Base-by-base conservation (phyloP, 352 stramenopile species). In the Phytophthora boehmeriae region DNA sequence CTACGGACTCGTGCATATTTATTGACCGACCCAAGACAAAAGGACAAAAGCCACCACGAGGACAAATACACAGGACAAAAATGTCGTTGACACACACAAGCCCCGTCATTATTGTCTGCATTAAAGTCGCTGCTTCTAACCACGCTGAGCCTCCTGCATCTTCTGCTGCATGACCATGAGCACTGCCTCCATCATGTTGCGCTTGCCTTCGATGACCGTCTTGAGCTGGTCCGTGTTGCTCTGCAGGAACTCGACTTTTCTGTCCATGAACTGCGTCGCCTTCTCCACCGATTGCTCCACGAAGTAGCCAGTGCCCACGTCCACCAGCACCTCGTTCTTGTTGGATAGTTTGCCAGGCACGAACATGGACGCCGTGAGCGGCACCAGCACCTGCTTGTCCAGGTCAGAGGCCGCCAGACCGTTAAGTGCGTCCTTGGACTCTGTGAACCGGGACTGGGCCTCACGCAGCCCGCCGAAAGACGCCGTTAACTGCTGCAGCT, bases 241-340 rank as follows among this genome's bases (percentile, higher is more conserved):
- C 78, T 98, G 83, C 22, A 98, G 73, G 54, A 98, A 86, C 53
- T 92, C 93, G 5, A 94, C 67, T 77, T 98, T 98, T 30, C 93
- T 75, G 64, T 98, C 89, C 78, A 98, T 89, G 63, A 98, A 97
- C 41, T 80, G 81, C 53, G 88, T 81, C 13, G 93, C 94, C 62
- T 98, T 89, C n/a, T 81, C 84, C 44, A 89, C 68, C 38, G 71
- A 90, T 59, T 98, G 96, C 76, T 98, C 89, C 23, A 96, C 86
- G 72, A 97, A 98, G 78, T 97, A 98, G 19, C 93, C 95, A 27
- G 95, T 98, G 27, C 95, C 95, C n/a, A 98, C 73, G 59, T 98
- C 95, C 54, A 98, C 92, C 34, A 98, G 78, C 41, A 98, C 79
- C 42, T 95, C 85, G 25, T 91, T 78, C 16, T 93, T 86, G 58